Percentiles rank a stretch among this genome's conserved stretches.
Evolutionary conservation across 768 basidiomycete species (phyloP).

Genomic region (Phallus indusiatus): DNA sequence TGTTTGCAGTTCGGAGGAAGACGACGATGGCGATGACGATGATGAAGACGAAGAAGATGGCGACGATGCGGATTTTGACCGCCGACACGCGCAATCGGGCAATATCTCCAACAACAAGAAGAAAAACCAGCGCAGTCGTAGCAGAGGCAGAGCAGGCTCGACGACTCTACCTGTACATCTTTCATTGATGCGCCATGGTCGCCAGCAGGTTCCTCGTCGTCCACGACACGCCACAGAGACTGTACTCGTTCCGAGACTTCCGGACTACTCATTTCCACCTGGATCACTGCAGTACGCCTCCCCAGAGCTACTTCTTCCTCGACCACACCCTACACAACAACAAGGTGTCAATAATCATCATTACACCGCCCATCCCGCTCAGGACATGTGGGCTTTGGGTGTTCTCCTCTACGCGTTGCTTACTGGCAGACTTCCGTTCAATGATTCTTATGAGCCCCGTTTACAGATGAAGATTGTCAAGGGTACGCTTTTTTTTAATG

Average conservation of each 20-base stretch:
- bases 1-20: slow-evolving; percentile 17
- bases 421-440: slow-evolving; percentile 78
- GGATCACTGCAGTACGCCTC: slow-evolving; percentile 89
- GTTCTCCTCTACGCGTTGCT: slow-evolving; percentile 82
- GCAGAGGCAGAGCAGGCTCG: slow-evolving; percentile 1
- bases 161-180: slow-evolving; percentile 20
- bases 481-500: slow-evolving; percentile 35
- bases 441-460: slow-evolving; percentile 83
- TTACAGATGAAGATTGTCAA: slow-evolving; percentile 86
- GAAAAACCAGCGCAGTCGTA: background rate
- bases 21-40: slow-evolving; percentile 26
- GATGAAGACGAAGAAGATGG: slow-evolving; percentile 24
- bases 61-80: slow-evolving; percentile 14
- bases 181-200: slow-evolving; percentile 28
- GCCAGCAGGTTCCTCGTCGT: slow-evolving; percentile 40
- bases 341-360: background rate
- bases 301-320: slow-evolving; percentile 74
- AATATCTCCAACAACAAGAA: background rate
- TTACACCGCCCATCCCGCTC: slow-evolving; percentile 47
- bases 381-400: slow-evolving; percentile 95
- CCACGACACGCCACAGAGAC: slow-evolving; percentile 27
- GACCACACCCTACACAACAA: slow-evolving; percentile 24
- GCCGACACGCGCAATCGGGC: background rate
- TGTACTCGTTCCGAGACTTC: slow-evolving; percentile 20
- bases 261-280: slow-evolving; percentile 45